phyloP scores from a whole-genome alignment of 441 rosid species.

The Capsella rubella region DNA sequence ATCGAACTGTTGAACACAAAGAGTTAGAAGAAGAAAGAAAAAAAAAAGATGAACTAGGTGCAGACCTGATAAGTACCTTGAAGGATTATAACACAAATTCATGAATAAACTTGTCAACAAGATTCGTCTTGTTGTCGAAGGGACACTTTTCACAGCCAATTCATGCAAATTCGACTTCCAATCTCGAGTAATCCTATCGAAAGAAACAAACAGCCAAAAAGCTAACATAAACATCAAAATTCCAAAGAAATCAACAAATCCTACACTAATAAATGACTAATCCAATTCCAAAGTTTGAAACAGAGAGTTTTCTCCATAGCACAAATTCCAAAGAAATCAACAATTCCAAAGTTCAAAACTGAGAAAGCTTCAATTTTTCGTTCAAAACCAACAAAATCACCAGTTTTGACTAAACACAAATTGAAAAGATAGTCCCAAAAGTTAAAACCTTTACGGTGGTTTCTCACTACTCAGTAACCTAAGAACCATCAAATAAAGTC shows the following conservation, averaged over 20 bases:
- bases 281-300: constrained; percentile 1
- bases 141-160: constrained; percentile 47
- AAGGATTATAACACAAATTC: constrained; percentile 64
- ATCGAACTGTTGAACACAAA: not conserved
- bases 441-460: not conserved
- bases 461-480: not conserved
- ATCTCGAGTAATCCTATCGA: constrained; percentile 48
- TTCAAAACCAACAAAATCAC: too few species aligned
- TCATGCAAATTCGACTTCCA: constrained; percentile 49
- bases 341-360: too few species aligned
- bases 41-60: constrained; percentile 54
- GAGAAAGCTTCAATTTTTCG: too few species aligned
- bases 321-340: too few species aligned
- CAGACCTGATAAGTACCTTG: constrained; percentile 98
- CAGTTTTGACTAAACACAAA: not conserved
- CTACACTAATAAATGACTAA: constrained; percentile 4
- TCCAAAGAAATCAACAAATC: constrained; percentile 1
- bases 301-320: not conserved
- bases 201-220: constrained; percentile 12
- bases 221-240: constrained; percentile 31
- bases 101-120: constrained; percentile 65
- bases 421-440: not conserved
- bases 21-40: constrained; percentile 9
- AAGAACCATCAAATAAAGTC: not conserved
- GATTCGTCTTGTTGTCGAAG: constrained; percentile 56